These are phyloP conservation scores for Manihot esculenta DNA, from an alignment of 441 rosid genomes.

Conservation along the genomic window DNA sequence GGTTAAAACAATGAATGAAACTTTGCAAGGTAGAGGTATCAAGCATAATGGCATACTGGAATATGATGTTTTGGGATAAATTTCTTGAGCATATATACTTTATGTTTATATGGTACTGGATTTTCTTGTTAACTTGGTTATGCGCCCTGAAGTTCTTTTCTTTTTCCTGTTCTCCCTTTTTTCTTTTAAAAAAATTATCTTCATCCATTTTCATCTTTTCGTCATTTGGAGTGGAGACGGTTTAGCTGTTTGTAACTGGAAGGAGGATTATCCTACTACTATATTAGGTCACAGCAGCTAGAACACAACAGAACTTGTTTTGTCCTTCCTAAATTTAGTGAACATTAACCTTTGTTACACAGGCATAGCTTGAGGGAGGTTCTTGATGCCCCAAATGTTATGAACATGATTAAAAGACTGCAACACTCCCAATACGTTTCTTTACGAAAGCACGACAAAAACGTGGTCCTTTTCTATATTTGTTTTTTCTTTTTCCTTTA, in stretches of 20 bases:
- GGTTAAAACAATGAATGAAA: background rate
- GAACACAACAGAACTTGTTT: background rate
- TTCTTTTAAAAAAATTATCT: too few relatives aligned
- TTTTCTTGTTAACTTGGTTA: background rate
- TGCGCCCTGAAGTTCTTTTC: background rate
- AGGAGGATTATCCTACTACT: background rate
- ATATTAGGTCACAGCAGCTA: background rate
- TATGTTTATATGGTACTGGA: background rate
- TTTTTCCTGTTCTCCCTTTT: too few relatives aligned
- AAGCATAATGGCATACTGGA: background rate
- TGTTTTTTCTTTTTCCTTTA: background rate
- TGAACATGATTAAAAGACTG: slow-evolving; percentile 63
- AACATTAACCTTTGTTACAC: slow-evolving; percentile 26
- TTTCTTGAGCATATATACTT: background rate
- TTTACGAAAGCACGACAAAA: background rate
- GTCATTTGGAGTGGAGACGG: background rate
- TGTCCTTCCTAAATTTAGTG: background rate
- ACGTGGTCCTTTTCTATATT: background rate
- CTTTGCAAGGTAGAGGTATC: background rate
- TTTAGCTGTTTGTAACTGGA: background rate
- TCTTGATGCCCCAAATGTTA: slow-evolving; percentile 79
- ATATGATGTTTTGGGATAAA: background rate
- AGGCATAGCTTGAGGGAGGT: slow-evolving; percentile 94
- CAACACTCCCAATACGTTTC: background rate
- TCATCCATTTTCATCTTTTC: background rate